A percentile compares a stretch with the other conserved stretches of the same genome.
Conservation (phyloP, 306 rosid species). For the Purshia tridentata region DNA sequence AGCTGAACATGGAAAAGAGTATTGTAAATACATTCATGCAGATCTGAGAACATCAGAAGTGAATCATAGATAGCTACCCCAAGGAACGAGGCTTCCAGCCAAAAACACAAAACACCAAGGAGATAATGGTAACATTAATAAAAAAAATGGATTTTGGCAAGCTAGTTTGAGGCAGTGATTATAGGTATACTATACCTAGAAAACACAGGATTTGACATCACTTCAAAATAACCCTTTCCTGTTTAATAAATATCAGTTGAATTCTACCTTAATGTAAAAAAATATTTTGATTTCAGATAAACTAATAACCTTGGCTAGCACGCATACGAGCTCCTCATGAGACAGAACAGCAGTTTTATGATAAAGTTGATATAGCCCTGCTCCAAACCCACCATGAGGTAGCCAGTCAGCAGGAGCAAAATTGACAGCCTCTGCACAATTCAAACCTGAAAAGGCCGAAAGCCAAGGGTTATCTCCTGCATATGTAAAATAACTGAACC, state of each 20-base stretch:
- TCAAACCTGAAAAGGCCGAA: conserved; percentile 64
- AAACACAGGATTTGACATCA: background rate
- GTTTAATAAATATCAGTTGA: background rate
- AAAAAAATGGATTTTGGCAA: background rate
- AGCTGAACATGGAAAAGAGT: background rate
- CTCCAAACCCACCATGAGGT: conserved; percentile 92
- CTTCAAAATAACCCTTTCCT: background rate
- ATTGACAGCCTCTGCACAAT: conserved; percentile 99
- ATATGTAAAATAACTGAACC: conserved; percentile 16
- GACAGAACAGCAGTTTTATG: conserved; percentile 88
- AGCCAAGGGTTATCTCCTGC: conserved; percentile 12
- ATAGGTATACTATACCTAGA: background rate
- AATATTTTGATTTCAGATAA: conserved; percentile 12
- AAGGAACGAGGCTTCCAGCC: background rate
- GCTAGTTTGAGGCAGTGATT: background rate
- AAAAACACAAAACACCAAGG: background rate
- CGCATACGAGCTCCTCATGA: conserved; percentile 95
- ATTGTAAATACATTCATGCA: background rate
- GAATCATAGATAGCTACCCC: background rate
- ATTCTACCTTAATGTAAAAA: background rate
- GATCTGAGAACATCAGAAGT: background rate
- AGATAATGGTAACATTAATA: background rate
- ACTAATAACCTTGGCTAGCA: conserved; percentile 72
- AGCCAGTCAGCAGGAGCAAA: conserved; percentile 99
- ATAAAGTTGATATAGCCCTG: conserved; percentile 82